Percentiles rank a stretch among this genome's conserved stretches.
Evolutionary conservation across 441 rosid species (phyloP).

Genomic region (Aquilaria agallochum): DNA sequence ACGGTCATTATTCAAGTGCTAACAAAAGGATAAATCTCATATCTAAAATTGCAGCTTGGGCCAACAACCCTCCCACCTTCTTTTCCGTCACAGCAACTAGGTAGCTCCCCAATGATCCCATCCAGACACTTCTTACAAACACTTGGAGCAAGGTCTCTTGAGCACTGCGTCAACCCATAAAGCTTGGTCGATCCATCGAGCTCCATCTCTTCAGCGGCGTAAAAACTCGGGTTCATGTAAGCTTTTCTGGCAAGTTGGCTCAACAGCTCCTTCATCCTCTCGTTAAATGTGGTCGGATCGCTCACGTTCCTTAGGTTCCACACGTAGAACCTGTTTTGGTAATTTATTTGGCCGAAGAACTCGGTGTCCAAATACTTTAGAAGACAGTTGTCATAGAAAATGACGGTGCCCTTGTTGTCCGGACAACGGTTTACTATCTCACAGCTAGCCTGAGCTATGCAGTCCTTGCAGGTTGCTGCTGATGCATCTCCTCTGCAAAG

Average conservation of each 20-base stretch:
- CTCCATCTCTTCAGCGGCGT: slow-evolving; percentile 30
- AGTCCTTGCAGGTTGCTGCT: slow-evolving; percentile 44
- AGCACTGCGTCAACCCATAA: slow-evolving; percentile 64
- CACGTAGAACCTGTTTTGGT: slow-evolving; percentile 44
- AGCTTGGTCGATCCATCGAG: slow-evolving; percentile 21
- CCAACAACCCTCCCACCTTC: slow-evolving; percentile 52
- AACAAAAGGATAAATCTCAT: slow-evolving; percentile 35
- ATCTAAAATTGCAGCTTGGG: slow-evolving; percentile 53
- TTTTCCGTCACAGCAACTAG: slow-evolving; percentile 44
- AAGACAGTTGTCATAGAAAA: slow-evolving; percentile 74
- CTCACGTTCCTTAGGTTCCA: slow-evolving; percentile 40
- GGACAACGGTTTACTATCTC: slow-evolving; percentile 46
- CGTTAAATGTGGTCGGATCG: background rate
- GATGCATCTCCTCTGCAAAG: slow-evolving; percentile 74
- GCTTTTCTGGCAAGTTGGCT: slow-evolving; percentile 11
- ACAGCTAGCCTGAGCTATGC: slow-evolving; percentile 43
- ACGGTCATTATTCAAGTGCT: background rate
- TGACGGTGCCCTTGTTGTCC: slow-evolving; percentile 48
- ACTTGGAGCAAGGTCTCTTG: slow-evolving; percentile 35
- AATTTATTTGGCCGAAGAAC: slow-evolving; percentile 61
- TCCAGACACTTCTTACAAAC: slow-evolving; percentile 51
- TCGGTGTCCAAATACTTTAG: slow-evolving; percentile 44
- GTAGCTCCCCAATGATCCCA: slow-evolving; percentile 34
- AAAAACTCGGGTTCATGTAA: background rate
- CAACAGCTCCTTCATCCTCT: slow-evolving; percentile 45